These are phyloP conservation scores for Lecanicillium sp. DNA, from an alignment of 2,329 filamentous ascomycete species.

Conservation along the genomic window DNA sequence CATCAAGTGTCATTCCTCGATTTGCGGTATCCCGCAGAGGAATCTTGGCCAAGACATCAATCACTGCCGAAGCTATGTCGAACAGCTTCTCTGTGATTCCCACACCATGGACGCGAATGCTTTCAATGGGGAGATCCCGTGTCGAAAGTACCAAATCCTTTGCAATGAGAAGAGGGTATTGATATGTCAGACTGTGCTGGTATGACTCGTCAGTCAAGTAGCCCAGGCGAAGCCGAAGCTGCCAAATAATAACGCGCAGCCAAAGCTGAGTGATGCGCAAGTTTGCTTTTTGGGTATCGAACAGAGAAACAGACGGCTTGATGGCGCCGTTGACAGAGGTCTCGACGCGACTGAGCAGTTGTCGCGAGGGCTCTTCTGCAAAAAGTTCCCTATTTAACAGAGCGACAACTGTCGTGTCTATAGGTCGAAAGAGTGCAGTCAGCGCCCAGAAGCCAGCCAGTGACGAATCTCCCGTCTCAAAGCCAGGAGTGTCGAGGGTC, in stretches of 20 bases:
- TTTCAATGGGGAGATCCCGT: conserved; percentile 26
- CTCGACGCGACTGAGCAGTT: conserved; percentile 27
- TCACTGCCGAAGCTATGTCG: conserved; percentile 34
- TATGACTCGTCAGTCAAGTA: conserved; percentile 25
- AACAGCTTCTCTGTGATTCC: conserved; percentile 39
- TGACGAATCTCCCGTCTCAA: conserved; percentile 20
- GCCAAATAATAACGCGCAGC: conserved; percentile 36
- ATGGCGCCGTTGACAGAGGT: conserved; percentile 27
- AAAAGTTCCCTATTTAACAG: conserved; percentile 29
- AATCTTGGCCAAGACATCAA: conserved; percentile 34
- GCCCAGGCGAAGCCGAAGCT: conserved; percentile 33
- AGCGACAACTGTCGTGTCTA: conserved; percentile 34
- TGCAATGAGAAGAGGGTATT: conserved; percentile 33
- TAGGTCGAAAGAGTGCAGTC: conserved; percentile 29
- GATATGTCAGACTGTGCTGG: conserved; percentile 29
- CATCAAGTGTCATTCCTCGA: conserved; percentile 15
- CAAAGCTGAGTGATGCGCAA: conserved; percentile 35
- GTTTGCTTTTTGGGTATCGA: conserved; percentile 37
- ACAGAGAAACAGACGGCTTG: conserved; percentile 21
- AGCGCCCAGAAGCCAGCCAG: conserved; percentile 31
- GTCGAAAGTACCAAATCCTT: conserved; percentile 30
- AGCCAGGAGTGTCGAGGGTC: conserved; percentile 24
- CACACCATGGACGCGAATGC: conserved; percentile 33
- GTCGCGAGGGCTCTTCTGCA: conserved; percentile 20
- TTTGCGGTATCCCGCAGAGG: conserved; percentile 20